phyloP scores from a whole-genome alignment of 805 yeast species.

The Saccharomycopsis oosterbeekiorum region DNA sequence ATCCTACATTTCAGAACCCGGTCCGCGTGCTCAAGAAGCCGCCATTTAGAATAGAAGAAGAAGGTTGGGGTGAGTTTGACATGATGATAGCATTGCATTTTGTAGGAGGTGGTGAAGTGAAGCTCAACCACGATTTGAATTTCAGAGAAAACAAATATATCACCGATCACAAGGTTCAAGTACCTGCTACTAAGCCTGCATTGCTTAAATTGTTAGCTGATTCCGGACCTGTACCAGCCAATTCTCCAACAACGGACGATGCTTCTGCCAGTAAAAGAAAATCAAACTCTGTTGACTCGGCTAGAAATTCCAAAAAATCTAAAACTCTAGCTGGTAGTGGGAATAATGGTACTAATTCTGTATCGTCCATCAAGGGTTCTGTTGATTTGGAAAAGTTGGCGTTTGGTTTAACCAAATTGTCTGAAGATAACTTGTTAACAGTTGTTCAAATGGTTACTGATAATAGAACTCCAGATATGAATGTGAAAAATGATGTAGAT shows the following conservation, averaged over 20 bases:
- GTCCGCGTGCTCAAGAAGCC: constrained; percentile 67
- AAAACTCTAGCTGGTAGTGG: neutral
- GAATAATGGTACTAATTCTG: neutral
- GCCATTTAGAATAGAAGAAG: constrained; percentile 82
- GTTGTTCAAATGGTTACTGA: constrained; percentile 98
- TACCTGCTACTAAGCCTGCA: constrained; percentile 67
- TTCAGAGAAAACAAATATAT: constrained; percentile 69
- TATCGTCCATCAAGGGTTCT: constrained; percentile 48
- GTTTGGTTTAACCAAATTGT: constrained; percentile 75
- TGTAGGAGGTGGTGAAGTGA: constrained; percentile 88
- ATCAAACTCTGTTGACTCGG: constrained; percentile 19
- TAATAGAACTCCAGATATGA: constrained; percentile 90
- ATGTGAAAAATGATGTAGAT: constrained; percentile 88
- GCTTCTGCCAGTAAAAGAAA: constrained; percentile 27
- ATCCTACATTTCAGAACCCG: constrained; percentile 92
- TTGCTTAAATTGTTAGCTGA: constrained; percentile 66
- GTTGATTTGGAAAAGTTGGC: constrained; percentile 89
- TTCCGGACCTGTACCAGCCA: constrained; percentile 71
- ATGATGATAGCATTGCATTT: constrained; percentile 68
- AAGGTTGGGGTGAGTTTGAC: constrained; percentile 99
- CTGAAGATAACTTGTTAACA: constrained; percentile 86
- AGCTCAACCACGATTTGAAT: constrained; percentile 81
- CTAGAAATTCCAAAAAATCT: constrained; percentile 5
- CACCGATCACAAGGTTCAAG: constrained; percentile 64
- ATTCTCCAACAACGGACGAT: constrained; percentile 21